phyloP scores from a whole-genome alignment of 139 green algal genomes.

The Coelastrella sp. region DNA sequence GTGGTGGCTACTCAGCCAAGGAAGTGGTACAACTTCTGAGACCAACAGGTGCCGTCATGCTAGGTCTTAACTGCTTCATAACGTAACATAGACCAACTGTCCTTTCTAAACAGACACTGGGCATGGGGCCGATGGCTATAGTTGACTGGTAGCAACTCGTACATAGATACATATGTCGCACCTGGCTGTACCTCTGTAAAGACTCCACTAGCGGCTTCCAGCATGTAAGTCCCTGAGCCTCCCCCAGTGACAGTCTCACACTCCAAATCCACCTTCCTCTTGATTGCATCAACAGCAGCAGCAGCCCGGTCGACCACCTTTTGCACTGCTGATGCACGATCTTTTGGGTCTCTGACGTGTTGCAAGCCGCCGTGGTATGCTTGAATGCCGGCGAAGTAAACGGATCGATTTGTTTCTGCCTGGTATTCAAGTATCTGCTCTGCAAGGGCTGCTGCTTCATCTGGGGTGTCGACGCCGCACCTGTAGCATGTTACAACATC shows the following conservation, averaged over 20 bases:
- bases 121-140: neutral
- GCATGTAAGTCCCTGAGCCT: slow-evolving; percentile 53
- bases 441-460: slow-evolving; percentile 47
- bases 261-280: slow-evolving; percentile 2
- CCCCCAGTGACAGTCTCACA: slow-evolving; percentile 55
- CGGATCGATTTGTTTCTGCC: neutral
- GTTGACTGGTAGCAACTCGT: neutral
- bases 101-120: too few species aligned
- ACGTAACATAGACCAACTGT: too few species aligned
- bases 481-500: neutral
- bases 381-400: slow-evolving; percentile 49
- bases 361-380: slow-evolving; percentile 66
- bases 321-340: slow-evolving; percentile 35
- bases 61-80: too few species aligned
- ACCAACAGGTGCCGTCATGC: too few species aligned
- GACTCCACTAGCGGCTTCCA: slow-evolving; percentile 51
- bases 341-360: slow-evolving; percentile 49
- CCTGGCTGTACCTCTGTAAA: slow-evolving; percentile 66
- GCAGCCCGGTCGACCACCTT: slow-evolving; percentile 37
- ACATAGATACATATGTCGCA: neutral
- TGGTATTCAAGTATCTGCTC: neutral
- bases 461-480: slow-evolving; percentile 55
- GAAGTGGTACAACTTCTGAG: too few species aligned
- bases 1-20: too few species aligned
- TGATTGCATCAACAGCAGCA: slow-evolving; percentile 39